Percentiles rank a stretch among this genome's conserved stretches.
Evolutionary conservation across 306 rosid species (phyloP).

Genomic region (Prunus mongolica): DNA sequence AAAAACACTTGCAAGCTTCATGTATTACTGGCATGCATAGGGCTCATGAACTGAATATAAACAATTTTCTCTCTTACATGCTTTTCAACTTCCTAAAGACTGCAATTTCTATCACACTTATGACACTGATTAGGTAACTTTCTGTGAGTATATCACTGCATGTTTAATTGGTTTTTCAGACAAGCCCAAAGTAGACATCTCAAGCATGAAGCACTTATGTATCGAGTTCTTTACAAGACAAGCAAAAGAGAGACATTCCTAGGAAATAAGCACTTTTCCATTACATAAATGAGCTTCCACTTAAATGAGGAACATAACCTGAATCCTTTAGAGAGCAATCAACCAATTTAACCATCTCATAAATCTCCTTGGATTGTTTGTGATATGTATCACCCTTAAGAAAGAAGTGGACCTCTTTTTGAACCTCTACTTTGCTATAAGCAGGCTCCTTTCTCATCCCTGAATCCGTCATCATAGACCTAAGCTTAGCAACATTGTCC

Average conservation of each 20-base stretch:
- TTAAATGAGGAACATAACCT: constrained; percentile 42
- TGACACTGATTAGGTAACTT: background rate
- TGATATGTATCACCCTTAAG: constrained; percentile 52
- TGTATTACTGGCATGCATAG: background rate
- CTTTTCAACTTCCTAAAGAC: background rate
- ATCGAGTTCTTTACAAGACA: background rate
- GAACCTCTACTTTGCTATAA: constrained; percentile 73
- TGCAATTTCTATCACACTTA: background rate
- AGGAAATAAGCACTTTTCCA: constrained; percentile 12
- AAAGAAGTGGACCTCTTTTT: constrained; percentile 45
- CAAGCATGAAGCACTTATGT: background rate
- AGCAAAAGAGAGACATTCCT: constrained; percentile 1
- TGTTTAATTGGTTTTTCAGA: background rate
- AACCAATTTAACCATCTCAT: constrained; percentile 42
- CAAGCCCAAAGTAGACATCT: background rate
- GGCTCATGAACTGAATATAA: background rate
- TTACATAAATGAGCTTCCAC: constrained; percentile 15
- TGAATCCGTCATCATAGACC: constrained; percentile 50
- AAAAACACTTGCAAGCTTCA: background rate
- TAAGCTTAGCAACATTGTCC: constrained; percentile 58
- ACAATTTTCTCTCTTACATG: background rate
- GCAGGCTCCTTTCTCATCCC: constrained; percentile 74
- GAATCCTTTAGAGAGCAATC: constrained; percentile 45
- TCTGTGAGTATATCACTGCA: background rate
- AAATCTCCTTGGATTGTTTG: constrained; percentile 44